Conservation (phyloP, 345 rosid genomes). For the Linum trigynum region DNA sequence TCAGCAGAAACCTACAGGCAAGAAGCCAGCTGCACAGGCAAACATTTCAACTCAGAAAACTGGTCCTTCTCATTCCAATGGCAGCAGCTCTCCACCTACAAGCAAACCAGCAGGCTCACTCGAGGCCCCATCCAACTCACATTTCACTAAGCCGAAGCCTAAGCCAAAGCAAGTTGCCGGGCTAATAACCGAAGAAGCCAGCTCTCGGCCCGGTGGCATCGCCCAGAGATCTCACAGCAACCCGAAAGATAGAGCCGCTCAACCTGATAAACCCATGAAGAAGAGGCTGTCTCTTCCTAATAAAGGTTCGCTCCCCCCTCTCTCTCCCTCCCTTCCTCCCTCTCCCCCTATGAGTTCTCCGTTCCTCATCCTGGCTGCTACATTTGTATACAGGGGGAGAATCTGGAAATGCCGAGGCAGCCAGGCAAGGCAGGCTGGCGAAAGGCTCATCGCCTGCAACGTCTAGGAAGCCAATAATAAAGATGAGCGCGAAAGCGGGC, state of each 20-base stretch:
- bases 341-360: no score
- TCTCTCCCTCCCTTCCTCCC: constrained; percentile 5
- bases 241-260: constrained; percentile 67
- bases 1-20: constrained; percentile 42
- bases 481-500: constrained; percentile 23
- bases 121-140: constrained; percentile 32
- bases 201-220: constrained; percentile 31
- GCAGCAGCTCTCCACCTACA: constrained; percentile 48
- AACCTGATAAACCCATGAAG: constrained; percentile 41
- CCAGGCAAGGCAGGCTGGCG: constrained; percentile 27
- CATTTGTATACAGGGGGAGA: constrained; percentile 21
- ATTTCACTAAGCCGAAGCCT: constrained; percentile 29
- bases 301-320: constrained; percentile 40
- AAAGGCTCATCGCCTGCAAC: constrained; percentile 12
- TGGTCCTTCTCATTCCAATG: constrained; percentile 63
- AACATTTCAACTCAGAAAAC: constrained; percentile 49
- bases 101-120: constrained; percentile 40
- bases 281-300: constrained; percentile 71
- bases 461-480: constrained; percentile 29
- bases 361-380: no score
- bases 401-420: constrained; percentile 20
- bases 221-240: constrained; percentile 73
- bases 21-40: constrained; percentile 32
- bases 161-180: constrained; percentile 48
- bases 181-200: constrained; percentile 40